Base-by-base conservation (phyloP, 106 monocot species). In the Dendrobium catenatum region DNA sequence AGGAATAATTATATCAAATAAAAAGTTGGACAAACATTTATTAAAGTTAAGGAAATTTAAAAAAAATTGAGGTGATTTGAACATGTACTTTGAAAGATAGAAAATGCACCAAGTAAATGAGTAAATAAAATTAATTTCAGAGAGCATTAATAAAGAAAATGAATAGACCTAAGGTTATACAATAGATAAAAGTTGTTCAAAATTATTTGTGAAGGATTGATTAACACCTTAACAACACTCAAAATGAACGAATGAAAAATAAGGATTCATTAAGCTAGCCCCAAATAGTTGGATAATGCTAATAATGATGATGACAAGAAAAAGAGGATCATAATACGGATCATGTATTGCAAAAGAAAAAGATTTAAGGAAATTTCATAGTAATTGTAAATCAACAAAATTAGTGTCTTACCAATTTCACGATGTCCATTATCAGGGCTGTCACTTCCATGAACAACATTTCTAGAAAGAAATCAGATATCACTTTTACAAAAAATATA, bases 361-460 rank as follows among this genome's bases (percentile, higher is more conserved):
- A 9, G 19, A 22, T 29, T 55, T 41, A 55, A 51, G 17, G 18
- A 51, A 29, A 68, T 68, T 33, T 11, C 3, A 15, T 3, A 33
- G 29, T 68, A 31, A 68, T 56, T 72, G 27, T 17, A 9, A 77
- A 47, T 17, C 27, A 55, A 72, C 16, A 42, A 59, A 42, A 49
- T 61, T 47, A 9, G 75, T 42, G 48, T 44, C 85, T 86, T 72
- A 99, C 95, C 91, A 56, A 99, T 85, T 88, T 99, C 99, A 55
- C 95, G 93, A 47, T 85, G 75, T 24, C 95, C 99, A 83, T 99
- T 99, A 29, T 93, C 99, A 86, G 91, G 95, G 84, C 95, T 95
- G 80, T 99, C 99, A 88, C 99, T 99, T 84, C 99, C 99, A 88
- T 99, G 99, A 29, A 99, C 91, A 86, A 95, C 90, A 82, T 99